Conservation (phyloP, 805 yeast genomes). For the Pichia manshurica region DNA sequence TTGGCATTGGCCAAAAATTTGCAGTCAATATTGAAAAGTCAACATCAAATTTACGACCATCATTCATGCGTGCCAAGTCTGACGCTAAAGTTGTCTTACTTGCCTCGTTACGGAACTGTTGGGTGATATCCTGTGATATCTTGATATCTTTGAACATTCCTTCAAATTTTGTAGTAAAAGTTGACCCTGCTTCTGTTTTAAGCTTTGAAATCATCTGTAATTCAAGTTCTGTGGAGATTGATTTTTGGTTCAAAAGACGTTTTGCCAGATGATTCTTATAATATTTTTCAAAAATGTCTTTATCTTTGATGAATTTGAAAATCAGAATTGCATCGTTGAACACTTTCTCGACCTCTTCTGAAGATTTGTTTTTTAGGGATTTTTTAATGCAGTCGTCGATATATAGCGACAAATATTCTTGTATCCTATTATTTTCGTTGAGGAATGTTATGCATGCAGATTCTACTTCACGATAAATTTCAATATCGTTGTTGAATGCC, state of each 20-base stretch:
- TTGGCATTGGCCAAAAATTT: slow-evolving; percentile 63
- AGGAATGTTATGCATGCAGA: slow-evolving; percentile 58
- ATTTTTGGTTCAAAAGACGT: slow-evolving; percentile 51
- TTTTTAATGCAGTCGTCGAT: slow-evolving; percentile 54
- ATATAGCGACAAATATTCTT: slow-evolving; percentile 53
- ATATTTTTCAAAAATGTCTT: slow-evolving; percentile 78
- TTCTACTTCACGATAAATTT: slow-evolving; percentile 50
- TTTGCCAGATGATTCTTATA: slow-evolving; percentile 85
- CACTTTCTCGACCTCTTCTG: slow-evolving; percentile 40
- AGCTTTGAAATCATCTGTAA: slow-evolving; percentile 59
- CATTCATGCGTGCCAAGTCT: slow-evolving; percentile 15
- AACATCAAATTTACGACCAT: slow-evolving; percentile 35
- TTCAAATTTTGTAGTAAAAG: slow-evolving; percentile 73
- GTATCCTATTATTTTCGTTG: slow-evolving; percentile 38
- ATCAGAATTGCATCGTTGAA: slow-evolving; percentile 54
- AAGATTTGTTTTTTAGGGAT: slow-evolving; percentile 40
- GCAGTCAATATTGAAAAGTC: slow-evolving; percentile 53
- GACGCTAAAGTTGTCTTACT: slow-evolving; percentile 16
- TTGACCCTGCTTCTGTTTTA: slow-evolving; percentile 71
- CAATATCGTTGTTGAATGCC: slow-evolving; percentile 45
- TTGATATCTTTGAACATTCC: slow-evolving; percentile 83
- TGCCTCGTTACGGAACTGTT: slow-evolving; percentile 14
- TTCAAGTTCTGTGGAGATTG: slow-evolving; percentile 55
- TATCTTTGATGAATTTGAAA: slow-evolving; percentile 67
- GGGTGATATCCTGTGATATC: slow-evolving; percentile 41